Percentiles rank a stretch among this genome's conserved stretches.
phyloP scores from a whole-genome alignment of 2,329 filamentous ascomycete genomes.

The Diaporthe vaccinii region DNA sequence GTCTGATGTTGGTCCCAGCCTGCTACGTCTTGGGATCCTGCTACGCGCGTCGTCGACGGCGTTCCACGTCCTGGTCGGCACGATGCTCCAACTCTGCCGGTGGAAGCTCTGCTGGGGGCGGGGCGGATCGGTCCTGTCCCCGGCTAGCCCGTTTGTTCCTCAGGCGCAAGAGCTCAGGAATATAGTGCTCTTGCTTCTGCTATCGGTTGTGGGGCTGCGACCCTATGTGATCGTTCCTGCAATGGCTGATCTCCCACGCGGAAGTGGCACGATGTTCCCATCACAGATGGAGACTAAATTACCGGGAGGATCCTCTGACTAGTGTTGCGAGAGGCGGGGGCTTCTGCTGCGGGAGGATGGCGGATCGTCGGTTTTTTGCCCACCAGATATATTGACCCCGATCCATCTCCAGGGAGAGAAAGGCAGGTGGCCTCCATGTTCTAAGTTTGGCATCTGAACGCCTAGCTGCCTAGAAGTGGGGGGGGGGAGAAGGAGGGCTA shows the following conservation, averaged over 20 bases:
- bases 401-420: conserved; percentile 13
- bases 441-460: conserved; percentile 38
- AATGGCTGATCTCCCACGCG: conserved; percentile 2
- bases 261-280: conserved; percentile 2
- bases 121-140: background rate
- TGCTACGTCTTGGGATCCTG: conserved; percentile 18
- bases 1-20: conserved; percentile 17
- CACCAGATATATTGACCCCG: background rate
- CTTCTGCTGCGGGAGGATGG: conserved; percentile 15
- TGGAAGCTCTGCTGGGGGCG: conserved; percentile 5
- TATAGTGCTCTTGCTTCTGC: background rate
- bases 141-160: background rate
- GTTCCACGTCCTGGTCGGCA: background rate
- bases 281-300: conserved; percentile 16
- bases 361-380: conserved; percentile 13
- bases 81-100: background rate
- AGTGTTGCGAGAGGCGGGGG: conserved; percentile 16
- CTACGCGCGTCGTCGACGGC: conserved; percentile 14
- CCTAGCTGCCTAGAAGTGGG: conserved; percentile 24
- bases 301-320: conserved; percentile 25
- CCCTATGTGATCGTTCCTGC: conserved; percentile 18
- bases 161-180: background rate
- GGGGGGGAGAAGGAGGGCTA: conserved; percentile 22
- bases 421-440: conserved; percentile 16
- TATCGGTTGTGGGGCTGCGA: background rate